Evolutionary conservation across 768 basidiomycete species (phyloP), one percentile per base, ranked within the genome.

Genomic region (Russula abietina): DNA sequence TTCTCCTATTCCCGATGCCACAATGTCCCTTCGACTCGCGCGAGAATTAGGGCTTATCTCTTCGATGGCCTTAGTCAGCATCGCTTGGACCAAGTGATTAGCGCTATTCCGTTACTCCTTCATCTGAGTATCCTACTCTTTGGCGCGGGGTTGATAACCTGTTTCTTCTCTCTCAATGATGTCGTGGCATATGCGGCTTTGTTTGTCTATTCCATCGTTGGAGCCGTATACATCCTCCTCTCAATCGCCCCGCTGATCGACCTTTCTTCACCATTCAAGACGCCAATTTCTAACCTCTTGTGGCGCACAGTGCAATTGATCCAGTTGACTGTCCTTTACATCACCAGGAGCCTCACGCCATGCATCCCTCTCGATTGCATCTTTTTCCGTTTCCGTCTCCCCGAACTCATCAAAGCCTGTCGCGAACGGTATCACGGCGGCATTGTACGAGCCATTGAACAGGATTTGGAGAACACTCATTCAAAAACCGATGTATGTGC

Each of bases 191-290:
- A 60, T 57, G 28, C 52, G 4, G n/a, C 56, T 10, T 51, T 67
- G 7, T 33, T 38, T 10, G 54, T 50, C 7, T 65, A 55, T 30
- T 30, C 48, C 3, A n/a, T 46, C 10, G 39, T 36, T 26, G 64
- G 45, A 12, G 9, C 43, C 7, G n/a, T 36, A 6, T 67, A 66
- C 46, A 4, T 61, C 30, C 28, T 30, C 5, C 28, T 30, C 38
- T 66, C 65, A n/a, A 57, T 66, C 57, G 51, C 12, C 7, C 59
- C 66, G 3, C 24, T 67, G 28, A 22, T 60, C 39, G 28, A 49
- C 28, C 45, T 22, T 3, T 45, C 60, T 55, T 67, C 65, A 8
- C 66, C 64, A 16, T 61, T 61, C 38, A 66, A 65, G n/a, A 67
- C 64, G 6, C 64, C 64, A 8, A 22, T 67, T 4, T 61, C 66